Evolutionary conservation across 2,329 filamentous ascomycete genomes (phyloP), one percentile per base, ranked within the genome.

Genomic region (Catunica adiposa): DNA sequence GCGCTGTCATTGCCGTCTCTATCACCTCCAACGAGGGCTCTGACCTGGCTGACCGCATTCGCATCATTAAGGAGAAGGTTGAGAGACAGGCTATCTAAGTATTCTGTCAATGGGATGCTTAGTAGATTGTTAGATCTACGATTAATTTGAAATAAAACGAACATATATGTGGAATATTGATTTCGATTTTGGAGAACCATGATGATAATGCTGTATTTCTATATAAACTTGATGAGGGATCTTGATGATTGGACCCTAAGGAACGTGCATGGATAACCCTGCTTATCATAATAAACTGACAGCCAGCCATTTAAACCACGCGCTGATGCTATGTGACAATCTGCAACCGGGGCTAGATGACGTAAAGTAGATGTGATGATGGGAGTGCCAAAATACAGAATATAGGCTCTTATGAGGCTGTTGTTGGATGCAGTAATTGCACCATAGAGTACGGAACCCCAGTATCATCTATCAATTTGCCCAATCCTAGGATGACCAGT

Each of bases 21-120:
- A 94, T 97, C 71, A 96, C 88, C 62, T 89, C 84, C 70, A 94
- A 94, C 77, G 88, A 94, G 72, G 84, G 84, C 40, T 86, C 80
- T 65, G 89, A 96, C 70, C 76, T 97, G 59, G 86, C 83, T 70
- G 79, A 80, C 65, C 88, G 94, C 76, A 96, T 97, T 70, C 79
- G 85, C 64, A 77, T 82, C 61, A 76, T 96, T 66, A 94, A 90
- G 77, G 86, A 94, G 72, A 94, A 95, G 81, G 86, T 97, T 56
- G 90, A 97, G 78, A 80, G 89, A 64, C 78, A 96, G 63, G 89
- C 90, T 75, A 95, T 96, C 73, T 96, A 83, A 79, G 47, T 44
- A n/a, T 23, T 26, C 34, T 50, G 29, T 42, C 15, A 17, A n/a
- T 8, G n/a, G 20, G 31, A 51, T 44, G 22, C 14, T 46, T 9